These are phyloP conservation scores for Pyrrhoderma lamaoense DNA, from an alignment of 1,284 basidiomycete genomes.

Conservation along the genomic window DNA sequence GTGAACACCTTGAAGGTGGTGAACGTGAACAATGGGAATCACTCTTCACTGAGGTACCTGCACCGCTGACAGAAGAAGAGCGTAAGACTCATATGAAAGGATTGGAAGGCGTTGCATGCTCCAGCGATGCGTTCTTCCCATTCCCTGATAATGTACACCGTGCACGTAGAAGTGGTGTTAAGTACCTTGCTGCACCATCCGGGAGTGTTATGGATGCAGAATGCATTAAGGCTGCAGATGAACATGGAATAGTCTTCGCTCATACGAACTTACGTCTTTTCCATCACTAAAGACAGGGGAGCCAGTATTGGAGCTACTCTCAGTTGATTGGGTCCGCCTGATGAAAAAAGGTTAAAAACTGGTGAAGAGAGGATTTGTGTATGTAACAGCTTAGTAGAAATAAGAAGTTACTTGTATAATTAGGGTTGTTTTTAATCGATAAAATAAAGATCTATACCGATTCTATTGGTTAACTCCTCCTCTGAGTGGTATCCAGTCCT, in stretches of 20 bases:
- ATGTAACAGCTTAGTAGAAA: no score
- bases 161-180: slow-evolving; percentile 85
- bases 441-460: no score
- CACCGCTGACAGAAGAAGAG: slow-evolving; percentile 65
- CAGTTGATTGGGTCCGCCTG: no score
- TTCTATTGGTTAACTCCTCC: no score
- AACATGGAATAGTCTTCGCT: slow-evolving; percentile 82
- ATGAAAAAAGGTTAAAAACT: no score
- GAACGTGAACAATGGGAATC: slow-evolving; percentile 92
- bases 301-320: no score
- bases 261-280: slow-evolving; percentile 79
- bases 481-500: no score
- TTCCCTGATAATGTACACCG: slow-evolving; percentile 98
- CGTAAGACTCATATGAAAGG: slow-evolving; percentile 63
- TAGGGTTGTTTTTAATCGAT: no score
- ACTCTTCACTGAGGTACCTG: slow-evolving; percentile 74
- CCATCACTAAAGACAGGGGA: slow-evolving; percentile 71
- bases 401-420: no score
- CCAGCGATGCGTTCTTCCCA: slow-evolving; percentile 98
- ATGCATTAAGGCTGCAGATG: slow-evolving; percentile 91
- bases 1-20: slow-evolving; percentile 78
- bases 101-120: slow-evolving; percentile 84
- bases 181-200: slow-evolving; percentile 89
- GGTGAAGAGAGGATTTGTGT: no score
- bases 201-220: slow-evolving; percentile 97